These are phyloP conservation scores for Corynespora cassiicola DNA, from an alignment of 2,329 filamentous ascomycete genomes.

Conservation along the genomic window DNA sequence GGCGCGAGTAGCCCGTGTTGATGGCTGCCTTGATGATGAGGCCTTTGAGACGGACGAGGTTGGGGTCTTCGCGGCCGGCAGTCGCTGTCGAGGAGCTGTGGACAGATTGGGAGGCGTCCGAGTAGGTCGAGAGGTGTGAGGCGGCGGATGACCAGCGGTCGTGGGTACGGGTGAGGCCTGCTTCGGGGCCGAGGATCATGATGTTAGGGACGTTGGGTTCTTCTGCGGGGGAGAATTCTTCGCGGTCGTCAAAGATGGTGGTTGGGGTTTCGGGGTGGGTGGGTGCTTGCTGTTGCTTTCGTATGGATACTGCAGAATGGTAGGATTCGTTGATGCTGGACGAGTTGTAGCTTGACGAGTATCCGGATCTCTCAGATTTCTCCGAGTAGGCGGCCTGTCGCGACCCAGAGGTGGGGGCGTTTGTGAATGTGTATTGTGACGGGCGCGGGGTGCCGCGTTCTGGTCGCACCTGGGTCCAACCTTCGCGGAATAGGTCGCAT, in stretches of 20 bases:
- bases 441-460: conserved; percentile 86
- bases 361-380: conserved; percentile 36
- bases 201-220: conserved; percentile 84
- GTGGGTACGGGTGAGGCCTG: conserved; percentile 56
- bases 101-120: conserved; percentile 64
- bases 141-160: conserved; percentile 80
- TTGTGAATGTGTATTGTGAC: conserved; percentile 73
- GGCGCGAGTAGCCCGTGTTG: conserved; percentile 79
- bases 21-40: conserved; percentile 85
- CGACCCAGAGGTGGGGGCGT: conserved; percentile 50
- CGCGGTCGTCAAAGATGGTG: conserved; percentile 91
- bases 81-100: conserved; percentile 75
- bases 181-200: conserved; percentile 78
- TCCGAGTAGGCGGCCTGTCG: conserved; percentile 42
- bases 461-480: conserved; percentile 87
- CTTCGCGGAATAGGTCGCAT: conserved; percentile 90
- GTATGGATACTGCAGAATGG: conserved; percentile 52
- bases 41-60: conserved; percentile 77
- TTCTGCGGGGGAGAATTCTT: conserved; percentile 74
- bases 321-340: conserved; percentile 56
- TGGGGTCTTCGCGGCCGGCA: conserved; percentile 73
- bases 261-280: conserved; percentile 83
- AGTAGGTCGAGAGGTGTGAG: conserved; percentile 79
- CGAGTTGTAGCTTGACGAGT: conserved; percentile 50
- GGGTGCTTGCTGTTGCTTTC: conserved; percentile 28